Evolutionary conservation across 192 early-diverging fungal genomes (phyloP), one percentile per base, ranked within the genome.

Genomic region (Phycomyces nitens): DNA sequence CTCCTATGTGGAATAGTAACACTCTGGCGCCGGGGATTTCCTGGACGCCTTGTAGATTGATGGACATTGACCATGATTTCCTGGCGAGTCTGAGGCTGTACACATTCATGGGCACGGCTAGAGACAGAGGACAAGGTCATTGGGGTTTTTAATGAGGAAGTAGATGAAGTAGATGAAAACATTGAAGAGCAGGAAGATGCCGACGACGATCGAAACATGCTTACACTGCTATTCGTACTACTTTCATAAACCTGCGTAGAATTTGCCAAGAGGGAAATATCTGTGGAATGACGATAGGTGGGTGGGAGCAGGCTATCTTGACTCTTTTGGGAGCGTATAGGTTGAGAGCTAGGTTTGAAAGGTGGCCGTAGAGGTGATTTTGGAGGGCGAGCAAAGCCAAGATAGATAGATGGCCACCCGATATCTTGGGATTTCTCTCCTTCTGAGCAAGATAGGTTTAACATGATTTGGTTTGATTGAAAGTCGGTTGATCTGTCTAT

Each of bases 1-100:
- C 52, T 63, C 41, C 62, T 34, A 22, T 63, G 51, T 10, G 62
- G 62, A 63, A 63, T 53, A 18, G 62, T 63, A 43, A 53, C 18
- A 18, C 62, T 63, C 22, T 63, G 62, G 41, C 62, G 20, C n/a
- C 60, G 44, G 22, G 44, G 60, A 10, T 52, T 23, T 10, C 26
- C n/a, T 62, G 29, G 49, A 20, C 29, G 49, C 3, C 29, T 27
- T 10, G 24, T 23, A 14, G 29, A 38, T 4, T 21, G 34, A 39
- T 53, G 41, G 39, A 54, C 41, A 53, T 53, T 38, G 1, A 16
- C 22, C 23, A 38, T 22, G 21, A 53, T 14, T 63, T 59, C 57
- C 18, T 18, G 21, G 22, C 20, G 12, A 23, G 20, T n/a, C 9
- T 40, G 12, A 23, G 20, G 34, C 9, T 44, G 39, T 23, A 59